Conservation (phyloP, 2,329 filamentous ascomycete species). For the Pyrenochaeta sp. region DNA sequence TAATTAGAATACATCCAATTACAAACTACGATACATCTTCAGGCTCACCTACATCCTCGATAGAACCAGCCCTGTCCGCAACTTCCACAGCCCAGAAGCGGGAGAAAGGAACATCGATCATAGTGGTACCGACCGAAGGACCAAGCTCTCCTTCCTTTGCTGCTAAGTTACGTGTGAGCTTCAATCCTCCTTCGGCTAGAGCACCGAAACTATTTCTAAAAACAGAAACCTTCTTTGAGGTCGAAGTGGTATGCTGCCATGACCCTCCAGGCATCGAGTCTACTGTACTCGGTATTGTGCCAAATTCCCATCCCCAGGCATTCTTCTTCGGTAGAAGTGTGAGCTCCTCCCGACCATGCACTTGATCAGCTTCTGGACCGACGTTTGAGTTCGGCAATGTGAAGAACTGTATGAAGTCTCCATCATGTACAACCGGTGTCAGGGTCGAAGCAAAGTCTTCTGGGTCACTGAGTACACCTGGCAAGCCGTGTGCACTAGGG, state of each 20-base stretch:
- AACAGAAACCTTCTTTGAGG: slow-evolving; percentile 23
- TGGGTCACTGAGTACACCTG: slow-evolving; percentile 25
- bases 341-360: slow-evolving; percentile 5
- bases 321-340: not conserved
- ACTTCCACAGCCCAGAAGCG: slow-evolving; percentile 35
- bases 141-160: not conserved
- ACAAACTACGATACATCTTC: slow-evolving; percentile 4
- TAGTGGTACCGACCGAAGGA: slow-evolving; percentile 45
- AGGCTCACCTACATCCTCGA: slow-evolving; percentile 21
- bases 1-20: slow-evolving; percentile 12
- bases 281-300: slow-evolving; percentile 56
- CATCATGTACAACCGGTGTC: slow-evolving; percentile 67
- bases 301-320: slow-evolving; percentile 46
- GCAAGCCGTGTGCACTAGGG: slow-evolving; percentile 2
- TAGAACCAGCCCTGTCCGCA: not conserved
- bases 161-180: slow-evolving; percentile 23
- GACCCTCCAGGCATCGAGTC: slow-evolving; percentile 45
- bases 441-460: slow-evolving; percentile 51
- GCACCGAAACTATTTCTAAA: slow-evolving; percentile 65
- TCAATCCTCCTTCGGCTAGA: slow-evolving; percentile 65
- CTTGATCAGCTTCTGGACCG: not conserved
- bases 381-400: slow-evolving; percentile 24
- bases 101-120: slow-evolving; percentile 60
- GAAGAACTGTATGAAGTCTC: slow-evolving; percentile 64
- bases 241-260: slow-evolving; percentile 23